Base-by-base conservation (phyloP, 345 rosid genomes). In the Anacardium occidentale region DNA sequence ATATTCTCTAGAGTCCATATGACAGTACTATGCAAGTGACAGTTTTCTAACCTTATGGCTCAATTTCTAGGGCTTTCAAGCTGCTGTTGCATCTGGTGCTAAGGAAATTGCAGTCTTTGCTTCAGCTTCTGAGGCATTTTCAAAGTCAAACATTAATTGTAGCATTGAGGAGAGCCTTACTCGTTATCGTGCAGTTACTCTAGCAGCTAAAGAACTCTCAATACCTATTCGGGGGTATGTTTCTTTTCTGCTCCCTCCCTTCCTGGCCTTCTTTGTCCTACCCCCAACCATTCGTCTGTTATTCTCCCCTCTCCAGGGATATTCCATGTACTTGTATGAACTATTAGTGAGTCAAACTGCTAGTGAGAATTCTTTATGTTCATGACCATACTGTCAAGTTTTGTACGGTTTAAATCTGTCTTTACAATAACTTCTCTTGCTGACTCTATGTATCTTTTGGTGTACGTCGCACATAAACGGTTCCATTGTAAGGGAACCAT, bases 21-120 rank as follows among this genome's bases (percentile, higher is more conserved):
- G 44, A 44, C 70, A 40, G 17, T 64, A 10, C 47, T 44, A 55
- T 67, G 40, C 12, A 60, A 48, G 5, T 59, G 47, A 60, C 14
- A 37, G 54, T 66, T 63, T 72, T 81, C 68, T 70, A 15, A 72
- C 72, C 24, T 57, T 57, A 55, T 7, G 50, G 10, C 9, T 44
- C 47, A 45, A 62, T 44, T 76, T 76, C 34, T 77, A 90, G 95
- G 92, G 96, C 45, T 90, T 88, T 78, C 83, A 86, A 81, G 91
- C 89, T 62, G 92, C 96, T 48, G 67, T 88, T 74, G 92, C 92
- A 59, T 90, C 92, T 25, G 92, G 96, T 74, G 91, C 92, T 42
- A 88, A 84, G 81, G 96, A 90, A 84, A 83, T 90, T 59, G 92
- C 88, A 26, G 70, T 90, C 64, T 90, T 88, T 88, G 96, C 92